Percentiles rank a stretch among this genome's conserved stretches.
phyloP scores from a whole-genome alignment of 176 grass and related monocot genomes.

The Tillandsia fasciculata region DNA sequence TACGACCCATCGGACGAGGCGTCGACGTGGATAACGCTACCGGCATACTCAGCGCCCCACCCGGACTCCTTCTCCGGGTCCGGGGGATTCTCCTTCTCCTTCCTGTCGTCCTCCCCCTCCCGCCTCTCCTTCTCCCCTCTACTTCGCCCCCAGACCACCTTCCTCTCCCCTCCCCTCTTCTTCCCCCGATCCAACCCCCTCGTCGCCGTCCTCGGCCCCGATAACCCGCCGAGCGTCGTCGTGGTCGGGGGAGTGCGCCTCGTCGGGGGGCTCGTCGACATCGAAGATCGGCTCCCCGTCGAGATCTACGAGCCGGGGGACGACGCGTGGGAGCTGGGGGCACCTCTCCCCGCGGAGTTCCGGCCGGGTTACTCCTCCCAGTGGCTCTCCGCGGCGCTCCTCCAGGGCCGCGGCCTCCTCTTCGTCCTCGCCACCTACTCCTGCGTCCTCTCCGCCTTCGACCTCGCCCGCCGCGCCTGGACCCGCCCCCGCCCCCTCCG shows the following conservation, averaged over 20 bases:
- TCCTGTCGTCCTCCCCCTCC: constrained; percentile 22
- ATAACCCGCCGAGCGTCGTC: constrained; percentile 3
- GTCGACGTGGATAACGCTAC: constrained; percentile 27
- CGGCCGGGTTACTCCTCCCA: constrained; percentile 30
- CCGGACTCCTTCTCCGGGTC: constrained; percentile 39
- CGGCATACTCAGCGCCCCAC: not conserved
- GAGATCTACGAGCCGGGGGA: constrained; percentile 30
- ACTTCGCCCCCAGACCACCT: constrained; percentile 15
- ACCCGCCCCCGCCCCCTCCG: constrained; percentile 15
- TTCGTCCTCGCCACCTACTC: constrained; percentile 42
- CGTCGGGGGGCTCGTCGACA: constrained; percentile 42
- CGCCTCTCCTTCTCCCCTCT: constrained; percentile 30
- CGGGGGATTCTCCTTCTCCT: constrained; percentile 32
- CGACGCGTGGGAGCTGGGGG: constrained; percentile 23
- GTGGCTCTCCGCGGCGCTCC: constrained; percentile 38
- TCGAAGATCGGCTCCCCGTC: constrained; percentile 31
- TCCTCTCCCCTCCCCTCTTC: constrained; percentile 22
- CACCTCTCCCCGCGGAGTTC: constrained; percentile 35
- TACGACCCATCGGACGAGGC: constrained; percentile 30
- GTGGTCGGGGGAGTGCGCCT: constrained; percentile 33
- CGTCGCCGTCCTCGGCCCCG: constrained; percentile 21
- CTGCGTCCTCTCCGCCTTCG: constrained; percentile 37
- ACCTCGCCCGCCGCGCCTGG: constrained; percentile 31
- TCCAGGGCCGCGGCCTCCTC: constrained; percentile 13
- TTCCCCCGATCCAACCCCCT: constrained; percentile 41